Conservation (phyloP, 2,329 filamentous ascomycete genomes). For the Trichoderma polysporum region DNA sequence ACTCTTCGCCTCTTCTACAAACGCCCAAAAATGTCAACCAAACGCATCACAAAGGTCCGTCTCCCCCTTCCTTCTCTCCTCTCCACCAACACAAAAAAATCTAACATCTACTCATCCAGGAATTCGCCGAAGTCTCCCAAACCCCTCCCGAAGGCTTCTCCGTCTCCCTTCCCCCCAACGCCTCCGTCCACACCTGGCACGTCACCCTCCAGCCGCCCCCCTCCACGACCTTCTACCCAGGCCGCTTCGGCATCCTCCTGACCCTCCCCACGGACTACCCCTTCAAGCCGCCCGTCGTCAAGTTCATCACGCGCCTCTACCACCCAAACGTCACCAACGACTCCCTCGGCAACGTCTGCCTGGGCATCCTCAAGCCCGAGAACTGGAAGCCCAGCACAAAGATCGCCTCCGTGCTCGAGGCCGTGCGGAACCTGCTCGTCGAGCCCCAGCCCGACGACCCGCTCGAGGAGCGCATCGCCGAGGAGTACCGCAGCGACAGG, state of each 20-base stretch:
- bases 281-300: slow-evolving; percentile 80
- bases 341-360: slow-evolving; percentile 78
- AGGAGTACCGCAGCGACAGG: slow-evolving; percentile 72
- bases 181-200: slow-evolving; percentile 54
- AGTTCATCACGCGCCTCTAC: slow-evolving; percentile 88
- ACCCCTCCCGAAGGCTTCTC: slow-evolving; percentile 48
- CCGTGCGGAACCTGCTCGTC: slow-evolving; percentile 69
- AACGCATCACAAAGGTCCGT: slow-evolving; percentile 46
- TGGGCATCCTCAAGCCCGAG: slow-evolving; percentile 78
- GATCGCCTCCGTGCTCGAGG: slow-evolving; percentile 72
- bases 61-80: neutral
- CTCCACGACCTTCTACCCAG: slow-evolving; percentile 56
- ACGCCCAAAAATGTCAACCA: slow-evolving; percentile 40
- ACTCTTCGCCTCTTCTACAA: neutral
- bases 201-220: slow-evolving; percentile 48
- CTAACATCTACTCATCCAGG: slow-evolving; percentile 39
- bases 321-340: slow-evolving; percentile 95
- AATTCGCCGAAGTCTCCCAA: slow-evolving; percentile 52
- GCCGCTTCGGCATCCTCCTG: slow-evolving; percentile 71
- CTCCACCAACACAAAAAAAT: neutral
- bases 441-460: slow-evolving; percentile 89
- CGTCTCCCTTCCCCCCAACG: slow-evolving; percentile 46
- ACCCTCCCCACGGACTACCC: slow-evolving; percentile 78
- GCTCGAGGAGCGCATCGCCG: slow-evolving; percentile 81
- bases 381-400: slow-evolving; percentile 90